A percentile compares a stretch with the other conserved stretches of the same genome.
phyloP scores from a whole-genome alignment of 106 monocot species.

The Chionographis japonica region DNA sequence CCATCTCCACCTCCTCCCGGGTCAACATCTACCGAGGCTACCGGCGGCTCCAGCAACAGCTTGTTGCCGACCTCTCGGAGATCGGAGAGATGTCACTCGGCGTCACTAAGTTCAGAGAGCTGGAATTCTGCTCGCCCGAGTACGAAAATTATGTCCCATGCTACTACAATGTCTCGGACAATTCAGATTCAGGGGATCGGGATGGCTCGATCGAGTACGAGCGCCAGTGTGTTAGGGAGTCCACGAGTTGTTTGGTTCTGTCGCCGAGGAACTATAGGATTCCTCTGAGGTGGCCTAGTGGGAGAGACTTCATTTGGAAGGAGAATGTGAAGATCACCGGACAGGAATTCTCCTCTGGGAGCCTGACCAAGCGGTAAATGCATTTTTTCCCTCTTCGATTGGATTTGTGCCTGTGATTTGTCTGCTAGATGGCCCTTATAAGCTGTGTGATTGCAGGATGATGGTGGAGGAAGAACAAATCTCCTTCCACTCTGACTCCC shows the following conservation, averaged over 20 bases:
- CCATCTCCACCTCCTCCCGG: constrained; percentile 43
- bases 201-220: constrained; percentile 27
- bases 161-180: constrained; percentile 61
- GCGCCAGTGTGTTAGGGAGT: constrained; percentile 27
- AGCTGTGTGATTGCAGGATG: constrained; percentile 39
- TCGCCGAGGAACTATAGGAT: constrained; percentile 71
- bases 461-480: constrained; percentile 89
- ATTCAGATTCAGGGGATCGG: constrained; percentile 19
- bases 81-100: constrained; percentile 61
- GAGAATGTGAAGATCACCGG: constrained; percentile 90
- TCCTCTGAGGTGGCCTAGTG: constrained; percentile 80
- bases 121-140: constrained; percentile 58
- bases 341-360: constrained; percentile 92
- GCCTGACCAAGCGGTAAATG: constrained; percentile 65
- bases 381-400: neutral
- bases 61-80: constrained; percentile 52
- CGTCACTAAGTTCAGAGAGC: constrained; percentile 36
- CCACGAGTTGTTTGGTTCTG: constrained; percentile 44
- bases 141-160: constrained; percentile 83
- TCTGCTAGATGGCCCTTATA: constrained; percentile 2
- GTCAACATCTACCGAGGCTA: constrained; percentile 40
- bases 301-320: constrained; percentile 92
- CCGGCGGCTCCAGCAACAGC: constrained; percentile 69
- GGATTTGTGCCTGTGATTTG: neutral
- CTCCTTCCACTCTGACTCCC: constrained; percentile 60